phyloP scores from a whole-genome alignment of 192 early-diverging fungal genomes.

The Coemansia sp. region DNA sequence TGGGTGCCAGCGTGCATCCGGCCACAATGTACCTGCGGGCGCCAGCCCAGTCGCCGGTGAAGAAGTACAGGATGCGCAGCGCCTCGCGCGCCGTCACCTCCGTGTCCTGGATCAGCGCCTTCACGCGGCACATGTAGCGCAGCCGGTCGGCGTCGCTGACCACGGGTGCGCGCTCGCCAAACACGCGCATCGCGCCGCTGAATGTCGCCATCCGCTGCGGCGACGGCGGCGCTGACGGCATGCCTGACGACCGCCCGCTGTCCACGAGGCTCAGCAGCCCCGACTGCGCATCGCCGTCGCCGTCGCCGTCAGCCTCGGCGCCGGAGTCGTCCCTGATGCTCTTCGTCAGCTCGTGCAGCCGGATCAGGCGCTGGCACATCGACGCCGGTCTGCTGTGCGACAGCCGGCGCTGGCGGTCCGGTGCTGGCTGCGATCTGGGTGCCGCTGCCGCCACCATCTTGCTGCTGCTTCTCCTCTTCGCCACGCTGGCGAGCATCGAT shows the following conservation, averaged over 20 bases:
- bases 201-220: constrained; percentile 37
- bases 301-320: constrained; percentile 3
- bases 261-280: constrained; percentile 18
- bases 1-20: constrained; percentile 12
- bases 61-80: constrained; percentile 35
- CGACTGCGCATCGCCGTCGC: constrained; percentile 6
- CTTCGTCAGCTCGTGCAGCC: constrained; percentile 27
- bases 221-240: constrained; percentile 19
- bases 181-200: constrained; percentile 51
- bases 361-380: constrained; percentile 42
- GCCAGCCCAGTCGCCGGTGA: constrained; percentile 49
- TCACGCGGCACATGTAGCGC: constrained; percentile 43
- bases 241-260: constrained; percentile 2
- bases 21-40: constrained; percentile 38
- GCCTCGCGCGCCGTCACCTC: constrained; percentile 30
- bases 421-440: constrained; percentile 14
- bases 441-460: background rate
- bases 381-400: constrained; percentile 23
- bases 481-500: constrained; percentile 1
- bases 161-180: constrained; percentile 36
- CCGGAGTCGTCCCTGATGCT: background rate
- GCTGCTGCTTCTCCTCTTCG: background rate
- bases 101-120: constrained; percentile 43
- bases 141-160: constrained; percentile 32
- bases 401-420: constrained; percentile 28